Conservation (phyloP, 2,329 filamentous ascomycete genomes). For the Cercospora citrullina region DNA sequence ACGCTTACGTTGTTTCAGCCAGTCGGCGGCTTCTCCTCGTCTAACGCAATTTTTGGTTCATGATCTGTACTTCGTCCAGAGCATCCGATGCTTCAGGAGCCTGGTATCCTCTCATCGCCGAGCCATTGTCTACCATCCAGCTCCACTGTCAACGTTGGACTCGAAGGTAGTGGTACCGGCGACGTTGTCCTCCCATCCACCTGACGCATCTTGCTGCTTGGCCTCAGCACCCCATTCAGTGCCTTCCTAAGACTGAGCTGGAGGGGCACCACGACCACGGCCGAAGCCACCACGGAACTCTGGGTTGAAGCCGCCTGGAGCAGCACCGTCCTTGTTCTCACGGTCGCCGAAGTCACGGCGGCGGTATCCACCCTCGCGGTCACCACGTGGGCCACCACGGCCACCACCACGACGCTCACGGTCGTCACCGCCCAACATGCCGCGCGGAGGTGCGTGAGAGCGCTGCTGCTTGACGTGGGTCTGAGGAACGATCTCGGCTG, state of each 20-base stretch:
- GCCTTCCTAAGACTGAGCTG: slow-evolving; percentile 43
- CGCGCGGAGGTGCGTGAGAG: slow-evolving; percentile 94
- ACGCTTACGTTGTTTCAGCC: slow-evolving; percentile 23
- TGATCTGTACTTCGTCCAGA: slow-evolving; percentile 3
- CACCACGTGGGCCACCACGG: slow-evolving; percentile 71
- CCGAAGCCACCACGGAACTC: slow-evolving; percentile 67
- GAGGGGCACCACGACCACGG: slow-evolving; percentile 68
- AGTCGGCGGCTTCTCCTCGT: slow-evolving; percentile 17
- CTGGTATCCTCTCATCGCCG: neutral
- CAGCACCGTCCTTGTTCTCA: slow-evolving; percentile 83
- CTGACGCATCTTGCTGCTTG: slow-evolving; percentile 4
- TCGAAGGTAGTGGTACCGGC: slow-evolving; percentile 6
- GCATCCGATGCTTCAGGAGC: neutral
- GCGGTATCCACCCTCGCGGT: slow-evolving; percentile 66
- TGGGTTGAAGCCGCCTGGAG: slow-evolving; percentile 87
- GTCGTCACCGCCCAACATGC: slow-evolving; percentile 86
- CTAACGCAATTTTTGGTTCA: slow-evolving; percentile 15
- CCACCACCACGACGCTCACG: slow-evolving; percentile 75
- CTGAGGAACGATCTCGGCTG: slow-evolving; percentile 97
- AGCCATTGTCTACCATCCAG: slow-evolving; percentile 13
- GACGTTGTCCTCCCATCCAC: slow-evolving; percentile 15
- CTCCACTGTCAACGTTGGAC: neutral
- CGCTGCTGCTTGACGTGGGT: slow-evolving; percentile 99
- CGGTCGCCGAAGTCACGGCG: slow-evolving; percentile 55
- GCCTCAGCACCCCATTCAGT: slow-evolving; percentile 20